Conservation (phyloP, 805 yeast genomes). For the Lachancea dasiensis region DNA sequence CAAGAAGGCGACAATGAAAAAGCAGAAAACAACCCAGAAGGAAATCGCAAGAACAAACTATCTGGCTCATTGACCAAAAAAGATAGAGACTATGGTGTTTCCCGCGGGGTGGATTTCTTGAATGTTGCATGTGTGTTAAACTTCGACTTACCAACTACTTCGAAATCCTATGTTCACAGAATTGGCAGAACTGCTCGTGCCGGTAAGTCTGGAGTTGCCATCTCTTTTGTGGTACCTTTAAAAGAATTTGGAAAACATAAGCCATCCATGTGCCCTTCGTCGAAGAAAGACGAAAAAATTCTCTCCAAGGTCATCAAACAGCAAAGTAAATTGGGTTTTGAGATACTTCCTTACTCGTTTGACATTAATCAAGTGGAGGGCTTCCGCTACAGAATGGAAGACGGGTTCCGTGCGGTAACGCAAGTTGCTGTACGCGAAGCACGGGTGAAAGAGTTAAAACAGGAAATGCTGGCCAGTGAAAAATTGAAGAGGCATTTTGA, state of each 20-base stretch:
- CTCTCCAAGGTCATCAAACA: conserved; percentile 68
- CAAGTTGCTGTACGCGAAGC: conserved; percentile 88
- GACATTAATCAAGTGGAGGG: conserved; percentile 91
- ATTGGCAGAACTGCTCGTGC: conserved; percentile 98
- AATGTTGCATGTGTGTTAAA: conserved; percentile 95
- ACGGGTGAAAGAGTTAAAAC: conserved; percentile 78
- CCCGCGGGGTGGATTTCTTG: conserved; percentile 94
- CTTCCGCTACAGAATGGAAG: conserved; percentile 94
- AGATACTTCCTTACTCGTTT: conserved; percentile 80
- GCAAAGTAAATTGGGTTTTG: conserved; percentile 67
- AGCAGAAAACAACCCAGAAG: conserved; percentile 8
- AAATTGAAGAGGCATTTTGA: conserved; percentile 91
- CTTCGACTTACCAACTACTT: conserved; percentile 86
- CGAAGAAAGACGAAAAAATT: conserved; percentile 83
- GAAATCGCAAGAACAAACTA: conserved; percentile 19
- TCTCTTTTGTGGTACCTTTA: conserved; percentile 81
- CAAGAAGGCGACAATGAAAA: conserved; percentile 4
- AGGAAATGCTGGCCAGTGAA: conserved; percentile 81
- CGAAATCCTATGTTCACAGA: conserved; percentile 87
- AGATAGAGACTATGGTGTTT: conserved; percentile 84
- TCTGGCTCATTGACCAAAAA: conserved; percentile 32
- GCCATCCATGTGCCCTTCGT: conserved; percentile 60
- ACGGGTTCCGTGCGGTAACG: conserved; percentile 94
- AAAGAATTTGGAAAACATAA: conserved; percentile 87
- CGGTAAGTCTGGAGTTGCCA: conserved; percentile 89